Evolutionary conservation across 805 yeast species (phyloP).

Genomic region (Starmera pachycereana): DNA sequence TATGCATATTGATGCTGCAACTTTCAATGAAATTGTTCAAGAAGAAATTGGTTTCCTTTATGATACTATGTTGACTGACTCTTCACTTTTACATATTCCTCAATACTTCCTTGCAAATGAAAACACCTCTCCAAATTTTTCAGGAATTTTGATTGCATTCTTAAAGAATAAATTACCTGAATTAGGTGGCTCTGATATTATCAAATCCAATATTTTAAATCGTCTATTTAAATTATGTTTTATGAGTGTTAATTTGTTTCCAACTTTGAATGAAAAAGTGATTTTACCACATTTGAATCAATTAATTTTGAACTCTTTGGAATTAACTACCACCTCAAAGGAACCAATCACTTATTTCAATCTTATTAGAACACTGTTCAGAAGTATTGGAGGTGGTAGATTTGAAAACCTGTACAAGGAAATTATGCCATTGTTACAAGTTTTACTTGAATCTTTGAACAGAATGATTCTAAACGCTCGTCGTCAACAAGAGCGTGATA

Average conservation of each 20-base stretch:
- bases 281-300: conserved; percentile 81
- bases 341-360: conserved; percentile 90
- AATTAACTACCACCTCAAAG: conserved; percentile 71
- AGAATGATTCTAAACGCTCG: conserved; percentile 75
- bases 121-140: conserved; percentile 85
- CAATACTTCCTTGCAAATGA: conserved; percentile 93
- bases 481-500: conserved; percentile 82
- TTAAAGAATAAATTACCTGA: conserved; percentile 62
- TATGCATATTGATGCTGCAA: conserved; percentile 88
- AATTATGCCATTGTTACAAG: conserved; percentile 84
- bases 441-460: conserved; percentile 75
- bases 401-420: conserved; percentile 90
- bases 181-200: conserved; percentile 70
- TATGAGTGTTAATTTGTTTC: conserved; percentile 91
- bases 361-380: conserved; percentile 75
- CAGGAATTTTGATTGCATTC: conserved; percentile 72
- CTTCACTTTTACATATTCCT: conserved; percentile 81
- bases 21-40: conserved; percentile 86
- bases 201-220: conserved; percentile 70
- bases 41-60: conserved; percentile 71
- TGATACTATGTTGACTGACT: conserved; percentile 69
- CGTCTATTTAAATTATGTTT: conserved; percentile 86
- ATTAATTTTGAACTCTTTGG: conserved; percentile 70
- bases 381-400: conserved; percentile 95
- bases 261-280: conserved; percentile 77